Conservation (phyloP, 2,329 filamentous ascomycete species). For the Hymenoscyphus fraxineus region DNA sequence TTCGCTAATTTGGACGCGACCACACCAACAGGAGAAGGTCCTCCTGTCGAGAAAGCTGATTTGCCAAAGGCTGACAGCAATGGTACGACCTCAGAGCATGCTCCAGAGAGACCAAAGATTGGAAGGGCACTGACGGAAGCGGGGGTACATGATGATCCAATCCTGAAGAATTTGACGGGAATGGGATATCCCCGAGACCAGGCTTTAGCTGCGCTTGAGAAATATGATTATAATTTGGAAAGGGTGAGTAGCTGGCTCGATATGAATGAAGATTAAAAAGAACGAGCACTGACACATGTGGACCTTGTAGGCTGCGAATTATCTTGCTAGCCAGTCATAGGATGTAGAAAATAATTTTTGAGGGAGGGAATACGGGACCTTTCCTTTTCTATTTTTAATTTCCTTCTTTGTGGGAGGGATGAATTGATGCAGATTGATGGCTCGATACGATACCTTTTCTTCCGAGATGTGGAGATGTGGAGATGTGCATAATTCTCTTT, state of each 20-base stretch:
- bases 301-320: conserved; percentile 34
- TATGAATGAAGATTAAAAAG: not conserved
- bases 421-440: not conserved
- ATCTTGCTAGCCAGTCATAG: conserved; percentile 34
- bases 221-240: conserved; percentile 94
- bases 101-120: conserved; percentile 40
- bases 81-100: conserved; percentile 17
- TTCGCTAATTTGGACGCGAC: conserved; percentile 74
- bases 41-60: conserved; percentile 17
- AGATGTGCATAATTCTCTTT: not conserved
- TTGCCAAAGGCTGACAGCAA: conserved; percentile 22
- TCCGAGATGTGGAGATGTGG: not conserved
- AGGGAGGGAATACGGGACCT: not conserved
- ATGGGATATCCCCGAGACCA: conserved; percentile 82
- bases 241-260: conserved; percentile 58
- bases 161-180: conserved; percentile 79
- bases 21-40: conserved; percentile 19
- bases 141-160: conserved; percentile 84
- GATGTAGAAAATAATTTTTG: not conserved
- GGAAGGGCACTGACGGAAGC: conserved; percentile 69
- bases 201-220: conserved; percentile 78
- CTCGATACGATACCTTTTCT: not conserved
- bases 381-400: not conserved
- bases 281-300: conserved; percentile 9
- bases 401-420: not conserved